phyloP scores from a whole-genome alignment of 73 alveolate species.

The Urostyla sp. region DNA sequence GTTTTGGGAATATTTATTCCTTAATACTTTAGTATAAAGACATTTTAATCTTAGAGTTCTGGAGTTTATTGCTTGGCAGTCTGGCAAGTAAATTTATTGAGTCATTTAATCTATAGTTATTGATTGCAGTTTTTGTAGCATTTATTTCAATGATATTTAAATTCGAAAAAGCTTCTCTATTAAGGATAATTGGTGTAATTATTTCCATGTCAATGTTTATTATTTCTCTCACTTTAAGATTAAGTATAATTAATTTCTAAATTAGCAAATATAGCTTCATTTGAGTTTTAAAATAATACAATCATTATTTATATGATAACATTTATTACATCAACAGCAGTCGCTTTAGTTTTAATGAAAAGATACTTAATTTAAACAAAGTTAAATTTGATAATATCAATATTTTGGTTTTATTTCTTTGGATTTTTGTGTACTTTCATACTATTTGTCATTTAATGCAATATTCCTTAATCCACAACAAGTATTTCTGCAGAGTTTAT shows the following conservation, averaged over 20 bases:
- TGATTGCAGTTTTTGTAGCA: constrained; percentile 37
- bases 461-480: not conserved
- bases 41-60: not conserved
- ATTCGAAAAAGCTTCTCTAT: constrained; percentile 12
- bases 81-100: constrained; percentile 15
- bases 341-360: constrained; percentile 3
- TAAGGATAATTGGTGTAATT: not conserved
- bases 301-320: constrained; percentile 8
- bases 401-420: constrained; percentile 26
- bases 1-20: constrained; percentile 9
- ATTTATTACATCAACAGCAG: not conserved
- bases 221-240: not conserved
- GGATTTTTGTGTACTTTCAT: constrained; percentile 10
- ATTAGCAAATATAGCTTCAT: not conserved
- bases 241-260: not conserved
- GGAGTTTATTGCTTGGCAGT: constrained; percentile 45
- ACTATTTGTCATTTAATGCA: constrained; percentile 23
- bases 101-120: not conserved
- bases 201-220: not conserved
- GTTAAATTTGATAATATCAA: not conserved
- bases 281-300: constrained; percentile 15
- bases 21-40: constrained; percentile 8
- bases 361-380: not conserved
- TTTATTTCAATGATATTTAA: constrained; percentile 8
- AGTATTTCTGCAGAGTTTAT: constrained; percentile 16